Conservation (phyloP, 176 grass and related monocot genomes). For the Zea mays region Zm-B73-REFERENCE-NAM-5.0 NC_050099.1:74055501-74056000, state of each 20-base stretch:
- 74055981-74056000: too few relatives aligned
- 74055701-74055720: slow-evolving; percentile 18
- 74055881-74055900: too few relatives aligned
- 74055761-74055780: slow-evolving; percentile 28
- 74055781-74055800: neutral
- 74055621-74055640: slow-evolving; percentile 19
- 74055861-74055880: neutral
- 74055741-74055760: slow-evolving; percentile 12
- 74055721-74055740: slow-evolving; percentile 22
- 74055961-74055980: too few relatives aligned
- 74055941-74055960: too few relatives aligned
- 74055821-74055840: neutral
- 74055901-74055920: too few relatives aligned
- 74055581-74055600: slow-evolving; percentile 11
- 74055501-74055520: neutral
- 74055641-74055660: neutral
- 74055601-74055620: neutral
- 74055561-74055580: neutral
- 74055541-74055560: neutral
- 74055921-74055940: too few relatives aligned
- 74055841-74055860: neutral
- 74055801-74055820: neutral
- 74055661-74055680: neutral
- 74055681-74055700: neutral
- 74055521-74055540: neutral